Evolutionary conservation across 495 filamentous ascomycete genomes (phyloP), one percentile per base, ranked within the genome.

Genomic region (Penicillium ochrochloron): DNA sequence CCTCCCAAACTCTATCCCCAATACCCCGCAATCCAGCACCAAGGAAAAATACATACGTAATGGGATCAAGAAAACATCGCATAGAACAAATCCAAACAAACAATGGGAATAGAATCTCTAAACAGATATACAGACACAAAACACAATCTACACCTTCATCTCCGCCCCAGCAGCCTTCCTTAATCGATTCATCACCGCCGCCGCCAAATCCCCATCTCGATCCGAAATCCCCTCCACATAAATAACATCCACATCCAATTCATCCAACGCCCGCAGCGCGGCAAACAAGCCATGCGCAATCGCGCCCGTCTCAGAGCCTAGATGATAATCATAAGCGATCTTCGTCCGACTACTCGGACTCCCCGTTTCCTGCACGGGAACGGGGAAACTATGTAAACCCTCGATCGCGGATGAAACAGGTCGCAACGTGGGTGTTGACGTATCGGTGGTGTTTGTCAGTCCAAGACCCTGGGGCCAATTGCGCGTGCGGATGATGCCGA

Each of bases 101-200:
- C 10, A 21, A 44, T 23, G 14, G 19, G 27, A 31, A 6, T 19
- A 34, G n/a, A 35, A 10, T 9, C 29, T 11, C 19, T 55, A 11
- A 19, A 27, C 31, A 12, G 42, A n/a, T 42, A 25, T 41, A 25
- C n/a, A n/a, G n/a, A n/a, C n/a, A n/a, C n/a, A n/a, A n/a, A 42
- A 42, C 19, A n/a, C 4, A 35, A 51, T 19, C 64, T 71, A 83
- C 25, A 74, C 73, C 57, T 72, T 69, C 42, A 83, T 66, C 63
- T 80, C 80, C 33, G 72, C 66, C 34, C 83, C 83, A 48, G 95
- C 93, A 37, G 94, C 94, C 79, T 98, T 98, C 53, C 95, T 81
- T 9, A 98, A 78, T 66, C 94, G 82, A 71, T 99, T 99, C 96
- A 99, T 98, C 50, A 99, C 88, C 10, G 95, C 96, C 19, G 93